phyloP scores from a whole-genome alignment of 257 asterid species.

The Penstemon barbatus region DNA sequence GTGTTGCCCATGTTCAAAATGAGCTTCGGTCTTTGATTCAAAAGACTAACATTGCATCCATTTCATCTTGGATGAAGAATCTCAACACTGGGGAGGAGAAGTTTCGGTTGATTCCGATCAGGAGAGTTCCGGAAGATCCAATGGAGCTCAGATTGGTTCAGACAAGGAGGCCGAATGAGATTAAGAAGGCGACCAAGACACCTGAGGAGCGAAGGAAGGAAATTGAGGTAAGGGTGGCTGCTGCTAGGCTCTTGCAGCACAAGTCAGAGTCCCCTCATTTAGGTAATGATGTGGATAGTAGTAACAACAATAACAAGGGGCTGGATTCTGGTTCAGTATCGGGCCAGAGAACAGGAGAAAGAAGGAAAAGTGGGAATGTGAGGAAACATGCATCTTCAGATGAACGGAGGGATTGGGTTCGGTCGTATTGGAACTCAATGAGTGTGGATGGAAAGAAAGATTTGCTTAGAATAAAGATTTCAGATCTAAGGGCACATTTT shows the following conservation, averaged over 20 bases:
- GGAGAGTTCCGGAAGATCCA: constrained; percentile 72
- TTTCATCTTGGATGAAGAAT: constrained; percentile 78
- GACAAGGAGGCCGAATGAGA: constrained; percentile 69
- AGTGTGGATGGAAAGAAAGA: constrained; percentile 52
- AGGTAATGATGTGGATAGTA: constrained; percentile 44
- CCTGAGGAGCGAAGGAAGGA: constrained; percentile 83
- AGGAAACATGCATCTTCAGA: constrained; percentile 60
- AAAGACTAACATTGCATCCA: constrained; percentile 71
- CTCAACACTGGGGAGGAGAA: constrained; percentile 67
- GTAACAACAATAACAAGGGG: constrained; percentile 35
- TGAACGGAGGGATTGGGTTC: constrained; percentile 68
- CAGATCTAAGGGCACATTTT: constrained; percentile 63
- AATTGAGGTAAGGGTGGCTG: constrained; percentile 84
- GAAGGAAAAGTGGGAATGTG: constrained; percentile 54
- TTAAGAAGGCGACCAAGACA: constrained; percentile 71
- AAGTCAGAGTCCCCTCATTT: constrained; percentile 47
- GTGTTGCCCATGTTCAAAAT: constrained; percentile 55
- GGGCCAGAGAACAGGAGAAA: constrained; percentile 50
- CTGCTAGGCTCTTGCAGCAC: constrained; percentile 80
- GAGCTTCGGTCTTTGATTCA: constrained; percentile 74
- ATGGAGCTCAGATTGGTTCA: constrained; percentile 70
- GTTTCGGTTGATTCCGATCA: constrained; percentile 69
- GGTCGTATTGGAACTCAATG: constrained; percentile 62
- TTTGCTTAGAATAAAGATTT: constrained; percentile 43
- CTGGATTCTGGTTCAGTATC: constrained; percentile 44